A percentile compares a stretch with the other conserved stretches of the same genome.
These are phyloP conservation scores for Phialemoniopsis sp. DNA, from an alignment of 2,329 filamentous ascomycete genomes.

Conservation along the genomic window DNA sequence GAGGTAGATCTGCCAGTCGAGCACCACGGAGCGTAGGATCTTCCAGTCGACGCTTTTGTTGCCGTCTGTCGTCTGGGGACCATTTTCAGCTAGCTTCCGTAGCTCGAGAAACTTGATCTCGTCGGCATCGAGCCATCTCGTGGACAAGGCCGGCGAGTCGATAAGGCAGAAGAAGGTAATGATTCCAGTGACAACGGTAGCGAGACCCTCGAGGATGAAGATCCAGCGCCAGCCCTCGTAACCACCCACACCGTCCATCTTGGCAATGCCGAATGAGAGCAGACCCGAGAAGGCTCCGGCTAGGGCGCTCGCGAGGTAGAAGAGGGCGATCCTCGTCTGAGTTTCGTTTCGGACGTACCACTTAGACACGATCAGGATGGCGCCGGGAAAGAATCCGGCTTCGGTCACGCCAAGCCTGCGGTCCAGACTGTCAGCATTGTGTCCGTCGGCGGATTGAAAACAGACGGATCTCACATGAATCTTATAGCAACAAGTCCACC, in stretches of 20 bases:
- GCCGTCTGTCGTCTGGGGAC: conserved; percentile 16
- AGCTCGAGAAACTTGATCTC: conserved; percentile 26
- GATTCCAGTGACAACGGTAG: conserved; percentile 28
- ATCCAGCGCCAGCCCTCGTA: conserved; percentile 25
- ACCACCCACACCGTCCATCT: conserved; percentile 3
- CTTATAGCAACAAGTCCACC: no score
- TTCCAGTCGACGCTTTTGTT: conserved; percentile 16
- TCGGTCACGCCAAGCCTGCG: conserved; percentile 24
- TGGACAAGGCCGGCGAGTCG: conserved; percentile 28
- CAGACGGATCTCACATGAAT: no score
- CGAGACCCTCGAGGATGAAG: conserved; percentile 41
- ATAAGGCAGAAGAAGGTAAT: conserved; percentile 40
- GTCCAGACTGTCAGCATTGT: no score
- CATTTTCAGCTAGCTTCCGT: conserved; percentile 24
- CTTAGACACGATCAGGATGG: conserved; percentile 18
- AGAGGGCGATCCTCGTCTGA: conserved; percentile 3
- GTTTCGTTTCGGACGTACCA: conserved; percentile 23
- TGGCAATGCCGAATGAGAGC: conserved; percentile 4
- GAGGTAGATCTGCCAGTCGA: conserved; percentile 22
- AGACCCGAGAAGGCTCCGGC: conserved; percentile 6
- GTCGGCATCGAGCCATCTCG: conserved; percentile 25
- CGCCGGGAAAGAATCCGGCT: conserved; percentile 23
- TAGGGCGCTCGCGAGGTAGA: conserved; percentile 3
- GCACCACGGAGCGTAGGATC: conserved; percentile 18
- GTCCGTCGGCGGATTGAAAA: no score